Evolutionary conservation across 83 land plant genomes (phyloP).

Genomic region (Picea mariana): DNA sequence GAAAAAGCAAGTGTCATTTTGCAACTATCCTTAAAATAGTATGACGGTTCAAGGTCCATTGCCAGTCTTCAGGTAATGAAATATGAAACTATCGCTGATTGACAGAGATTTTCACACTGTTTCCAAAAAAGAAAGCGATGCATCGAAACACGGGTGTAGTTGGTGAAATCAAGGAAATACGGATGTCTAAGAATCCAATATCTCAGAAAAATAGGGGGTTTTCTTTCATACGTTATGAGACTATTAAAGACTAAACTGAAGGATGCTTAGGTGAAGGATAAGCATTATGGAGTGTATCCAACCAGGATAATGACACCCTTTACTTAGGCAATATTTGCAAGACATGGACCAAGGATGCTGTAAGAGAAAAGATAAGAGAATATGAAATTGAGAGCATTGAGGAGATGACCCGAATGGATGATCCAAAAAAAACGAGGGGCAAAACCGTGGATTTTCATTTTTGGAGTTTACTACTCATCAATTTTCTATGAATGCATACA

Average conservation of each 20-base stretch:
- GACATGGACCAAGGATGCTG: constrained; percentile 56
- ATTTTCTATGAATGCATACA: constrained; percentile 26
- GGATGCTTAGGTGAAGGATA: constrained; percentile 51
- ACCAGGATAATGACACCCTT: constrained; percentile 58
- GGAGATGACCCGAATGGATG: constrained; percentile 18
- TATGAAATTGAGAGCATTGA: too few relatives aligned
- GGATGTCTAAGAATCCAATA: too few relatives aligned
- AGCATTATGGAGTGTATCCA: constrained; percentile 39
- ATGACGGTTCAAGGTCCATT: too few relatives aligned
- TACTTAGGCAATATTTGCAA: constrained; percentile 57
- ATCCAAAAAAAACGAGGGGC: constrained; percentile 41
- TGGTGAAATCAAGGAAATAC: too few relatives aligned
- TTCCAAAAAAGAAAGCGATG: too few relatives aligned
- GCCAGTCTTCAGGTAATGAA: too few relatives aligned
- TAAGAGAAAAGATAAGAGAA: constrained; percentile 34
- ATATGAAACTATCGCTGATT: too few relatives aligned
- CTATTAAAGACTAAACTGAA: constrained; percentile 32
- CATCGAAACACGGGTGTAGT: constrained; percentile 12
- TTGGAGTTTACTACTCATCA: too few relatives aligned
- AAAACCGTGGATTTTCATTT: not conserved
- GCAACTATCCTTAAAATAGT: too few relatives aligned
- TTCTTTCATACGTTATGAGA: constrained; percentile 58
- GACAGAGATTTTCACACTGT: too few relatives aligned
- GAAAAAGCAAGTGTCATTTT: too few relatives aligned
- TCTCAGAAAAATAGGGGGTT: constrained; percentile 33